phyloP scores from a whole-genome alignment of 768 basidiomycete species.

The Austroboletus festivus region DNA sequence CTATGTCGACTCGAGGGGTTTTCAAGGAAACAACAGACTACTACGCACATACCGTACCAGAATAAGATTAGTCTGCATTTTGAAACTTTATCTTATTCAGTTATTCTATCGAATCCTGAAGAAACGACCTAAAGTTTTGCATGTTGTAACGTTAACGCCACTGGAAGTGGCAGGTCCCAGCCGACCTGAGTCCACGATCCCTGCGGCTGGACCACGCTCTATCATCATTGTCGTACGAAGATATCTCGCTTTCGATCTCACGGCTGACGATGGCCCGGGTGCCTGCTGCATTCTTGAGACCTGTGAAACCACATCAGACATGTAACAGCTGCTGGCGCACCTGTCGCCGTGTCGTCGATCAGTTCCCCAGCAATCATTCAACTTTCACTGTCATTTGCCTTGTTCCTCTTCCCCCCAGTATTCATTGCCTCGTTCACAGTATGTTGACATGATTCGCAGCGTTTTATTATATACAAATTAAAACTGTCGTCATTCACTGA shows the following conservation, averaged over 20 bases:
- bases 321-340: constrained; percentile 3
- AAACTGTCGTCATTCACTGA: neutral
- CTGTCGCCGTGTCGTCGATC: neutral
- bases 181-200: neutral
- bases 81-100: no score
- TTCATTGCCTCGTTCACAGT: neutral
- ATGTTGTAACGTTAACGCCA: neutral
- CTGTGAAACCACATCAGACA: constrained; percentile 6
- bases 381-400: neutral
- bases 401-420: neutral
- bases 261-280: neutral
- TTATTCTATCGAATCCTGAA: no score
- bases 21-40: no score
- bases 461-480: constrained; percentile 2
- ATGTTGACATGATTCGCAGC: neutral
- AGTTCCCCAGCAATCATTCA: neutral
- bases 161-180: neutral
- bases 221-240: neutral
- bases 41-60: no score
- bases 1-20: no score
- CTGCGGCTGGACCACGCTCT: neutral
- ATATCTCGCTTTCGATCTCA: neutral
- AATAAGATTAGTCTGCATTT: no score
- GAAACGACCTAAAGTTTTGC: no score
- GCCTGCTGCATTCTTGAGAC: neutral